Evolutionary conservation across 306 rosid species (phyloP), one percentile per base, ranked within the genome.

Genomic region (Parietaria judaica): DNA sequence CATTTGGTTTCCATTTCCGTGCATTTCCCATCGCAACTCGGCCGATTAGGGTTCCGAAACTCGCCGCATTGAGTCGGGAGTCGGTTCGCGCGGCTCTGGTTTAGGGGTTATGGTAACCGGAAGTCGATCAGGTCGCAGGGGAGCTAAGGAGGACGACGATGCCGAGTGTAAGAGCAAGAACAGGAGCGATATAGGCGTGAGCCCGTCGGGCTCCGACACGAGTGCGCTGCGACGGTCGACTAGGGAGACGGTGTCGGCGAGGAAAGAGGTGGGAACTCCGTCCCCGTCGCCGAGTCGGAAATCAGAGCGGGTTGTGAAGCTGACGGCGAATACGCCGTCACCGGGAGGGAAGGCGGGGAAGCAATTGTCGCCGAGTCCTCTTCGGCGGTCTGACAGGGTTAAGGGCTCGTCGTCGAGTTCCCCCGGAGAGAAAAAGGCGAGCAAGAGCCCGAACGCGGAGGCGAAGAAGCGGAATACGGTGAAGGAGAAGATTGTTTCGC

Each of bases 311-410:
- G 69, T 79, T 39, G 80, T 61, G 66, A 81, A 72, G 71, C 60
- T 23, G 55, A 14, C 49, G 39, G 68, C 74, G 11, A 58, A 66
- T 46, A 45, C 81, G 54, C 73, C 75, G 31, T 72, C 75, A 31
- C 70, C 56, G 5, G 62, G 78, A 66, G 78, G 58, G 63, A 78
- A 64, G 52, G 41, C 66, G 75, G 87, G 68, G 67, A 72, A 71
- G 57, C 72, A 66, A 78, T 60, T 38, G n/a, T 59, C 54, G 36
- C 81, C 76, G 36, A 85, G 79, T 72, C 76, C 84, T 43, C 68
- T 80, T 64, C 81, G 86, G 76, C 74, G 80, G 77, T 83, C 89
- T 0, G 79, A 73, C 63, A 80, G 90, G 78, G 65, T 69, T 74
- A 65, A 69, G 63, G 70, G 23, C 61, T 41, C 17, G 58, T 78